Conservation (phyloP, 208 protist genomes). For the Naegleria lovaniensis region DNA sequence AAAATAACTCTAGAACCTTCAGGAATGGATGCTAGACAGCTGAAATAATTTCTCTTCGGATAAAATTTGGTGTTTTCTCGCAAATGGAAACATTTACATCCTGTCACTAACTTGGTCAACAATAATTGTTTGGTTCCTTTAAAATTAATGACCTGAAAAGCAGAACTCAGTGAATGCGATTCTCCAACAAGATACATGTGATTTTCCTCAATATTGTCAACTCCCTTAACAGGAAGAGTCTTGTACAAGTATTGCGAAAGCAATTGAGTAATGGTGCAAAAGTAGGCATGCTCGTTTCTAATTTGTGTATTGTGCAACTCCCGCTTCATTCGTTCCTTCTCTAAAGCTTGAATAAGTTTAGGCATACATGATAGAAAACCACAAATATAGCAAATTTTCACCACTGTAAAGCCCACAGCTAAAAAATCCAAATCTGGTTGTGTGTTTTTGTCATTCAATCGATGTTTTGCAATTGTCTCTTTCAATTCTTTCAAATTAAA, state of each 20-base stretch:
- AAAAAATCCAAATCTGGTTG: constrained; percentile 34
- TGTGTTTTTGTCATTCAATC: background rate
- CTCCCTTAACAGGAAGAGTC: background rate
- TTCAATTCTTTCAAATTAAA: background rate
- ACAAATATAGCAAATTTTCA: constrained; percentile 37
- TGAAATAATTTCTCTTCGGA: constrained; percentile 37
- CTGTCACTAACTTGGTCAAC: constrained; percentile 32
- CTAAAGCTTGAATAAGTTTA: background rate
- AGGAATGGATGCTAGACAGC: constrained; percentile 20
- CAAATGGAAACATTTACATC: constrained; percentile 40
- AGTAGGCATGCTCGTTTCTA: constrained; percentile 30
- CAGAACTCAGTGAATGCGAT: constrained; percentile 31
- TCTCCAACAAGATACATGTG: constrained; percentile 37
- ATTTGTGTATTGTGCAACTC: constrained; percentile 15
- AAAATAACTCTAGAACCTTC: constrained; percentile 31
- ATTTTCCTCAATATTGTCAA: background rate
- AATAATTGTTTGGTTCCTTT: background rate
- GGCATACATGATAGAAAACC: constrained; percentile 13
- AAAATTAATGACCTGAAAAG: constrained; percentile 25
- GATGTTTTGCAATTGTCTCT: background rate
- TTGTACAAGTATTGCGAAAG: background rate
- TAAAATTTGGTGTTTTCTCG: constrained; percentile 36
- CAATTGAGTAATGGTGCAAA: background rate
- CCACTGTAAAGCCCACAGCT: constrained; percentile 36
- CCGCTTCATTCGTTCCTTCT: background rate